phyloP scores from a whole-genome alignment of 495 filamentous ascomycete genomes.

The Neurospora sp. region DNA sequence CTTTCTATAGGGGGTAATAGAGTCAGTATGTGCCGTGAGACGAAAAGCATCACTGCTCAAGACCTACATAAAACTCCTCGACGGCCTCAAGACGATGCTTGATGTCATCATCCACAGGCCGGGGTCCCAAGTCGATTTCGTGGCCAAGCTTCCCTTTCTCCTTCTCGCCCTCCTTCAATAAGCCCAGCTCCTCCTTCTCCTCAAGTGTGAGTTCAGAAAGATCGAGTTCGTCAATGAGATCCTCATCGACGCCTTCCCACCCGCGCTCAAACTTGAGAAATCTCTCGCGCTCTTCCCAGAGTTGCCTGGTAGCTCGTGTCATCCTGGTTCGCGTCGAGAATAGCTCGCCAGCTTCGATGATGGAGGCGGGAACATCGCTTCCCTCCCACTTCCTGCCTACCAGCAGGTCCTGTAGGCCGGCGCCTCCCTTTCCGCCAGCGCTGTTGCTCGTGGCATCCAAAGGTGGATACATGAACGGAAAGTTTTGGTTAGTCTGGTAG shows the following conservation, averaged over 20 bases:
- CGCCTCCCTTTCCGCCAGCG: slow-evolving; percentile 75
- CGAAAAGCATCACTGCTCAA: not conserved
- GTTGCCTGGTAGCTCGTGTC: slow-evolving; percentile 79
- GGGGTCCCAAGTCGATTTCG: slow-evolving; percentile 44
- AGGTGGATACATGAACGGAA: slow-evolving; percentile 94
- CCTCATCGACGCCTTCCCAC: slow-evolving; percentile 51
- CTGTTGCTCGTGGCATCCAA: slow-evolving; percentile 72
- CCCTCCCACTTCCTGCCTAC: slow-evolving; percentile 82
- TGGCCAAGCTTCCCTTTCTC: slow-evolving; percentile 17
- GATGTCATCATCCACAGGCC: slow-evolving; percentile 35
- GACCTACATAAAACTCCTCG: slow-evolving; percentile 75
- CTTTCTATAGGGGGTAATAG: slow-evolving; percentile 37
- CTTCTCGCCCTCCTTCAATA: slow-evolving; percentile 21
- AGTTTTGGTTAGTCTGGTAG: slow-evolving; percentile 98
- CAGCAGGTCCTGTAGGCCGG: slow-evolving; percentile 62
- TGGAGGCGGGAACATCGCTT: slow-evolving; percentile 81
- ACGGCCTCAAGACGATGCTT: slow-evolving; percentile 63
- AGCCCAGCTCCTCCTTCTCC: slow-evolving; percentile 31
- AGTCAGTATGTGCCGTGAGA: slow-evolving; percentile 4
- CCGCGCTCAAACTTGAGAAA: slow-evolving; percentile 89
- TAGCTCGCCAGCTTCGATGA: slow-evolving; percentile 88
- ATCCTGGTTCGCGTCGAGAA: slow-evolving; percentile 84
- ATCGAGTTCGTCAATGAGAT: slow-evolving; percentile 41
- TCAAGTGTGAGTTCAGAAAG: slow-evolving; percentile 40
- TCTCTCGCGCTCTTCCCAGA: slow-evolving; percentile 87